Base-by-base conservation (phyloP, 257 asterid genomes). In the Anisodus acutangulus region DNA sequence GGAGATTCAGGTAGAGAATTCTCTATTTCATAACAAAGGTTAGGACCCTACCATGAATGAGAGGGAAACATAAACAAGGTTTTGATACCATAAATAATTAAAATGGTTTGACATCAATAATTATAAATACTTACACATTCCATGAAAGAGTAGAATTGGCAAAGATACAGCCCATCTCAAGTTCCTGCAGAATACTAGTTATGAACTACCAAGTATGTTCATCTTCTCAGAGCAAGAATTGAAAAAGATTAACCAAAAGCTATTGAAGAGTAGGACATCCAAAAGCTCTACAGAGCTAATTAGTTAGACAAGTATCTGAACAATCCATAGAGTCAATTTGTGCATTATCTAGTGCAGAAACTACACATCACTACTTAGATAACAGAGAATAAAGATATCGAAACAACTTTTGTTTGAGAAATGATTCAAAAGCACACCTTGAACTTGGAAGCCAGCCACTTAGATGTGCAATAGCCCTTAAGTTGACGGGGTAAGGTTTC, bases 391-490 rank as follows among this genome's bases (percentile, higher is more conserved):
- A 37, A 39, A 37, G 26, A 68, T 68, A 15, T 68, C 1, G 76
- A 53, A 68, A 68, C 11, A 68, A 68, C 4, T 68, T 8, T 43
- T 16, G 55, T 43, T 70, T 4, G 22, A 4, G 51, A 45, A 59
- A 5, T 43, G 58, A 66, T 47, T n/a, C 39, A 62, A n/a, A 64
- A 51, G 81, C 83, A 60, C 79, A 94, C 99, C 98, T 94, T 54
- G 94, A 95, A 86, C 90, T 91, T 16, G 98, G 98, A 89, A 97
- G 98, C 97, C 99, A 97, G 16, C 98, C 94, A 68, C 98, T 97
- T 79, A 95, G 91, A 86, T 98, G 95, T 70, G 93, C 53, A 70
- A 96, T 87, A 84, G 97, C 95, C 88, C 92, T 89, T 51, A 93
- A 88, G 85, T 88, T 89, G 85, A 96, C 88, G 31, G 94, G 91